Evolutionary conservation across 2,329 filamentous ascomycete species (phyloP), one percentile per base, ranked within the genome.

Genomic region (Blastomyces emzantsi): DNA sequence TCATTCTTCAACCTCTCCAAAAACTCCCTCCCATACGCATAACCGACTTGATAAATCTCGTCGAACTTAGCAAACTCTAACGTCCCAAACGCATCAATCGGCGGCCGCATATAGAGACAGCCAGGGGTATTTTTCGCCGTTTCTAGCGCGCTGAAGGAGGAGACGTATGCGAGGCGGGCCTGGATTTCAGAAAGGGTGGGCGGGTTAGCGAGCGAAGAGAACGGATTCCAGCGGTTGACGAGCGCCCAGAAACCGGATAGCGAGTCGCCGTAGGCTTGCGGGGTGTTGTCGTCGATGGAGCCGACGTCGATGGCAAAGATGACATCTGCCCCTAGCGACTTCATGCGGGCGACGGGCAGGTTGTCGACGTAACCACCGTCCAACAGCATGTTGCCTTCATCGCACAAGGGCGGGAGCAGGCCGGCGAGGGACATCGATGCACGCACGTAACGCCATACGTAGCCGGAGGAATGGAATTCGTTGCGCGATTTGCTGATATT

Each of bases 311-410:
- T 85, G 0, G 94, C 94, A 73, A 99, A 97, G 67, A 99, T 96
- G 55, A 94, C 87, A 71, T 97, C 91, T 13, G 92, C 92, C 0
- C 94, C 94, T 0, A 99, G 83, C 2, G 87, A 88, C 75, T 96
- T 96, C 94, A 99, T 99, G 76, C 97, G 92, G 17, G 90, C 89
- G 22, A 99, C 95, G 0, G 94, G 97, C 64, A 99, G 80, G 70
- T 99, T 99, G 81, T 99, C 94, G 61, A 97, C 88, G 74, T 99
- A 99, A 19, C 94, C 94, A 52, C 94, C 94, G 70, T 99, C 94
- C 0, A 99, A 83, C 1, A 99, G 82, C 92, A 99, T 96, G 78
- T 88, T 93, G 30, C 95, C 94, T 71, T 99, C 93, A 72, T 99
- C 94, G 71, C 94, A 99, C 25, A 99, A 84, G 0, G 94, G 94